Base-by-base conservation (phyloP, 2,329 filamentous ascomycete species). In the Neoscytalidium dimidiatum region DNA sequence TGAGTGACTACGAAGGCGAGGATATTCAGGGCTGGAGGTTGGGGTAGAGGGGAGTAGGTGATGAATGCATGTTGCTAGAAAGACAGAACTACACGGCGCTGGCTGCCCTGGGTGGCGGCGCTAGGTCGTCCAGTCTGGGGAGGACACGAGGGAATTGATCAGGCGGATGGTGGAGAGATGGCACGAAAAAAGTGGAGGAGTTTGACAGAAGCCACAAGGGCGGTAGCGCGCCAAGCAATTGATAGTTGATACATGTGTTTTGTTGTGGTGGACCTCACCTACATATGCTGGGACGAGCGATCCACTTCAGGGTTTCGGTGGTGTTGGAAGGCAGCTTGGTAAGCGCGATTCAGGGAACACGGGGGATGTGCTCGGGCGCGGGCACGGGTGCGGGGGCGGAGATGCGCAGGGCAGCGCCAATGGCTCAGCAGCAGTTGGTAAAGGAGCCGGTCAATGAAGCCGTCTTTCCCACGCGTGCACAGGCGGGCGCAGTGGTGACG, bases 11-110 rank as follows among this genome's bases (percentile, higher is more conserved):
- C 14, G 38, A n/a, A 44, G 38, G 26, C 26, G 49, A 64, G 61
- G 23, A 60, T n/a, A n/a, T 60, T 60, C 41, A n/a, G 61, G 23
- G 48, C 28, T 43, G 9, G 49, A 33, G 28, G 13, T 43, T 19
- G 51, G 49, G 51, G 26, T 46, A 64, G 49, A 64, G 28, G 23
- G 41, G 48, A 28, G 35, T 43, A 64, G 35, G 49, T 29, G 56
- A 60, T 8, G 56, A 60, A 60, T 60, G 56, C 28, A 60, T 60
- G 41, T 46, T 60, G 41, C 56, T 60, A 46, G 56, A 60, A 43
- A 44, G 43, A 46, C 28, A 60, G 56, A 60, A 4, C 21, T 41
- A 29, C 28, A 26, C 56, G 3, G 11, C 19, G 43, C n/a, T 46
- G 23, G 56, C 56, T 33, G 56, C 56, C n/a, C 9, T 26, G n/a